phyloP scores from a whole-genome alignment of 331 rosid species.

The Pyracantha coccinea region DNA sequence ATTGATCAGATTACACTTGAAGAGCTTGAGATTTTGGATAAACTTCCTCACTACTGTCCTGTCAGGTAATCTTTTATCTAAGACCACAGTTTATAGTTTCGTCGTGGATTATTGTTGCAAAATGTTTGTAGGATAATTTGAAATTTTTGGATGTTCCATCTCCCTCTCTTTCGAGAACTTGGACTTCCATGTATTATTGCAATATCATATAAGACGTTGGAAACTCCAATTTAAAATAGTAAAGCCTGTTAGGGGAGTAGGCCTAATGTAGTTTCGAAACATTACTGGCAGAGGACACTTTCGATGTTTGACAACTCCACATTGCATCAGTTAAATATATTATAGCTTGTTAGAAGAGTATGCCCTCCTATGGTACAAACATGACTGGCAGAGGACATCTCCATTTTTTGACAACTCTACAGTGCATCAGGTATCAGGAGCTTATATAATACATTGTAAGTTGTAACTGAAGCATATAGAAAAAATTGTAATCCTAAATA shows the following conservation, averaged over 20 bases:
- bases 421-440: background rate
- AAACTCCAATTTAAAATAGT: background rate
- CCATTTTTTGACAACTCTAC: too few relatives aligned
- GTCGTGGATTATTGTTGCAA: background rate
- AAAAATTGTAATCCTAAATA: background rate
- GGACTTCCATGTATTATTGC: background rate
- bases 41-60: conserved; percentile 95
- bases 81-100: background rate
- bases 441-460: background rate
- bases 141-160: background rate
- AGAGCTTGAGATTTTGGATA: conserved; percentile 95
- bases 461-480: background rate
- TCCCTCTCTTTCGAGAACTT: background rate
- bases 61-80: conserved; percentile 48
- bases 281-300: background rate
- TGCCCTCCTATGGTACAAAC: too few relatives aligned
- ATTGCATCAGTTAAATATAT: background rate
- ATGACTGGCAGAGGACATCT: too few relatives aligned
- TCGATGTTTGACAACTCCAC: background rate
- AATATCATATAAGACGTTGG: background rate
- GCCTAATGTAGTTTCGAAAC: background rate
- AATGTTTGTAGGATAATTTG: background rate
- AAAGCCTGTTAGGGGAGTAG: background rate
- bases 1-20: conserved; percentile 95
- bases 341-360: too few relatives aligned